These are phyloP conservation scores for Hyparrhenia diplandra DNA, from an alignment of 176 grass and related monocot species.

Conservation along the genomic window DNA sequence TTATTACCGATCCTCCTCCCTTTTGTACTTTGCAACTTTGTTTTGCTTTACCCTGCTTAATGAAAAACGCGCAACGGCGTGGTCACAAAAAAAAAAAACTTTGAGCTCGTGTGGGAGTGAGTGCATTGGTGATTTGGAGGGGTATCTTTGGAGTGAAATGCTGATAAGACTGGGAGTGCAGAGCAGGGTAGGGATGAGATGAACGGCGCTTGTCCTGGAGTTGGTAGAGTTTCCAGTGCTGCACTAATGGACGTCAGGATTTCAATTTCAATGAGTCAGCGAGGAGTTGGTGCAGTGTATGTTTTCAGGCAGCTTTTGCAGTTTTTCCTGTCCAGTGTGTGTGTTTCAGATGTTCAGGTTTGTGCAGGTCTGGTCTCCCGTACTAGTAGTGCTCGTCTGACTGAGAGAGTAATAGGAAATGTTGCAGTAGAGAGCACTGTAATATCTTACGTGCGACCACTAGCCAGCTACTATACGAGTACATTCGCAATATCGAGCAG, in stretches of 20 bases:
- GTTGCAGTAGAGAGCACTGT: background rate
- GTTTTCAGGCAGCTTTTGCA: background rate
- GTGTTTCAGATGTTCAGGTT: no score
- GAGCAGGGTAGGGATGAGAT: background rate
- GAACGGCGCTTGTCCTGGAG: background rate
- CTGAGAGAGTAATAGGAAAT: background rate
- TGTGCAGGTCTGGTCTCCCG: background rate
- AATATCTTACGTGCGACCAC: no score
- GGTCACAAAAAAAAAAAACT: no score
- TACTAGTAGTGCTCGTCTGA: background rate
- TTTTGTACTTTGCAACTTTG: no score
- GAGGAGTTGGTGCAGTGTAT: background rate
- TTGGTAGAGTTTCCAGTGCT: background rate
- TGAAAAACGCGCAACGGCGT: no score
- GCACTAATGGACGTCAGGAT: background rate
- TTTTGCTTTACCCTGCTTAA: no score
- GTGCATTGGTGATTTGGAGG: background rate
- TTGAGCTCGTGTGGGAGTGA: no score
- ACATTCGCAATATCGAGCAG: no score
- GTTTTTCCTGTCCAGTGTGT: background rate
- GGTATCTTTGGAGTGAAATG: background rate
- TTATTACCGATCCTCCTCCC: no score
- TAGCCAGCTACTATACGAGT: no score
- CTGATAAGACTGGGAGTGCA: no score
- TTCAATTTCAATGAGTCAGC: no score